Evolutionary conservation across 2,329 filamentous ascomycete genomes (phyloP), one percentile per base, ranked within the genome.

Genomic region (Claviceps quebecensis): DNA sequence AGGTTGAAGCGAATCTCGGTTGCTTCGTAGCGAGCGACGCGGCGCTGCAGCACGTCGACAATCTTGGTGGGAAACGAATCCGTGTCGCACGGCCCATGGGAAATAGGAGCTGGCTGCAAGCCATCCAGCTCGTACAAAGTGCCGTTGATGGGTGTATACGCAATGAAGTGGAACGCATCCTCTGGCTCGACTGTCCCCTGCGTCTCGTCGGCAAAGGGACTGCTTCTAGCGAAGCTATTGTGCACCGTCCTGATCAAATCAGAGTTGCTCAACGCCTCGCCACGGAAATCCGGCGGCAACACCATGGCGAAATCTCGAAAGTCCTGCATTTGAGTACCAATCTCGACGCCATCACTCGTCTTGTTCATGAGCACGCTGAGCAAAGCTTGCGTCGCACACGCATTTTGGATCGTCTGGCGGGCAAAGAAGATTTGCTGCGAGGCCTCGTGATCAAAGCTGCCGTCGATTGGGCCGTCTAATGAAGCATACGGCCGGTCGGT

Each of bases 101-200:
- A 82, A 60, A 98, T 96, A 51, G 93, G 93, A 52, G 87, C 86
- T 4, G 89, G 88, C 69, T 97, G 91, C 56, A 98, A 74, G 17
- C 93, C 93, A 68, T 98, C 93, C 49, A 98, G 78, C 71, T 98
- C 93, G 74, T 96, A 98, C 51, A 98, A 76, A 4, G 72, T 81
- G 57, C 83, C 84, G 63, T 84, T 79, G 58, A 95, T 76, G 50
- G 83, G 78, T 8, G 88, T 90, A 70, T 98, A 98, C 36, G 90
- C 93, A 61, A 98, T 89, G 68, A 98, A 98, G 72, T 98, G 93
- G 71, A 94, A 98, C 29, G 91, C 87, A 63, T 97, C 93, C 61
- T 95, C 89, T 51, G 87, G 76, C 55, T 81, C 80, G 14, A 78
- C 78, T 11, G 80, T 60, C 56, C 60, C 62, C 58, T 84, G 80